phyloP scores from a whole-genome alignment of 108 stramenopile genomes.

The Mediolabrus comicus region DNA sequence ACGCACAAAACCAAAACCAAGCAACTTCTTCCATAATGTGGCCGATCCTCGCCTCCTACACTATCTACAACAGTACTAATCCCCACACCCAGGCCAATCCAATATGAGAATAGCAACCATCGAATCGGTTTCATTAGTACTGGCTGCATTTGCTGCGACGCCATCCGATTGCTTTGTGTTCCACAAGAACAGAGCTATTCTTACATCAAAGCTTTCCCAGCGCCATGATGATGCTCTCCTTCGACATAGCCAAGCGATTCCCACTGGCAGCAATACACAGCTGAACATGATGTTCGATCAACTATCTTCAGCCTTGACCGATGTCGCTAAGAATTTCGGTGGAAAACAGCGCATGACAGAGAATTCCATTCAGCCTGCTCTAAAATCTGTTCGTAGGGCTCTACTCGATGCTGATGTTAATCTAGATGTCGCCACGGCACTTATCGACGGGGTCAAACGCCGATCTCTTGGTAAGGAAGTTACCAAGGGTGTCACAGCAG shows the following conservation, averaged over 20 bases:
- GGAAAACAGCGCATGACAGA: slow-evolving; percentile 84
- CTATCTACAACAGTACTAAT: too few species aligned
- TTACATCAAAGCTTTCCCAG: neutral
- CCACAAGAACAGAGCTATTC: neutral
- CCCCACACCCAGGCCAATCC: neutral
- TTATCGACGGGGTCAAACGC: slow-evolving; percentile 88
- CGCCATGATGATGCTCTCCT: neutral
- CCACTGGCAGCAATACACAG: slow-evolving; percentile 2
- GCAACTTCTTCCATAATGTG: too few species aligned
- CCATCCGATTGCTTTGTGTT: neutral
- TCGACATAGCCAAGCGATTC: neutral
- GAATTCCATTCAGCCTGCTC: slow-evolving; percentile 69
- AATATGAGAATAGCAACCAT: neutral
- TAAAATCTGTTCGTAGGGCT: slow-evolving; percentile 86
- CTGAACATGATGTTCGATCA: slow-evolving; percentile 90
- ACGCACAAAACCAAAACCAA: slow-evolving; percentile 44
- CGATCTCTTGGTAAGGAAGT: slow-evolving; percentile 85
- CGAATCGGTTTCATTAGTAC: neutral
- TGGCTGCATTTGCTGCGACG: neutral
- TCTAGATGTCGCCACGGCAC: slow-evolving; percentile 82
- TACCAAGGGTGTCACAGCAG: slow-evolving; percentile 85
- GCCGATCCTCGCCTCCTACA: too few species aligned
- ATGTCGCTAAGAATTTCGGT: slow-evolving; percentile 68
- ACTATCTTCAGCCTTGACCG: slow-evolving; percentile 67
- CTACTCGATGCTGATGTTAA: slow-evolving; percentile 92